These are phyloP conservation scores for Ganoderma lingzhi DNA, from an alignment of 1,284 basidiomycete species.

Conservation along the genomic window DNA sequence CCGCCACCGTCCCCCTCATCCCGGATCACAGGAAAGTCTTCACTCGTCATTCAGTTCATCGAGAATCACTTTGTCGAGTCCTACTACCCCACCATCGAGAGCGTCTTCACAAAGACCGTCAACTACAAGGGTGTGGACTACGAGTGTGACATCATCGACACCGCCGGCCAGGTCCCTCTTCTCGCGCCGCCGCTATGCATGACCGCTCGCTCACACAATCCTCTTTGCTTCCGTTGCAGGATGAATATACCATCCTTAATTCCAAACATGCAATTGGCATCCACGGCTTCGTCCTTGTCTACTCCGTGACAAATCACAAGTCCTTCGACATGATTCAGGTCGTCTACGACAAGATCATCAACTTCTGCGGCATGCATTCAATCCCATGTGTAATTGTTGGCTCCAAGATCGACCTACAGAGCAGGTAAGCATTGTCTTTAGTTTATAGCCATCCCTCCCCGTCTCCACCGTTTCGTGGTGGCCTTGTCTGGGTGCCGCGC, in stretches of 20 bases:
- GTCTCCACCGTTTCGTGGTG: slow-evolving; percentile 13
- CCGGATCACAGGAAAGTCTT: slow-evolving; percentile 72
- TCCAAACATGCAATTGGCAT: slow-evolving; percentile 86
- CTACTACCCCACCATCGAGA: slow-evolving; percentile 97
- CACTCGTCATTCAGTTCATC: slow-evolving; percentile 78
- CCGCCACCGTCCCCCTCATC: slow-evolving; percentile 14
- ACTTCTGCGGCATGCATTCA: slow-evolving; percentile 89
- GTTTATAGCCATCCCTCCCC: slow-evolving; percentile 14
- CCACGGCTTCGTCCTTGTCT: slow-evolving; percentile 91
- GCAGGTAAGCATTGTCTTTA: slow-evolving; percentile 57
- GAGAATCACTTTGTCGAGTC: slow-evolving; percentile 77
- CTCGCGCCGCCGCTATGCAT: slow-evolving; percentile 18
- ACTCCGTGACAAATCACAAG: slow-evolving; percentile 91
- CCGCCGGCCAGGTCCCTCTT: slow-evolving; percentile 85
- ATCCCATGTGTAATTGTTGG: slow-evolving; percentile 98
- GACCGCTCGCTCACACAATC: slow-evolving; percentile 11
- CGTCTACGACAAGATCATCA: slow-evolving; percentile 97
- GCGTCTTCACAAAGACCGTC: slow-evolving; percentile 87
- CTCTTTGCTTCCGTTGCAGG: slow-evolving; percentile 51
- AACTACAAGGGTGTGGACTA: slow-evolving; percentile 88
- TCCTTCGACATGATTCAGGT: slow-evolving; percentile 98
- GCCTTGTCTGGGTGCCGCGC: slow-evolving; percentile 9
- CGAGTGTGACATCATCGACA: slow-evolving; percentile 98
- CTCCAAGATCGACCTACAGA: slow-evolving; percentile 90
- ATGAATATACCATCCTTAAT: slow-evolving; percentile 87